Conservation (phyloP, 768 basidiomycete species). For the Rickenella mellea region DNA sequence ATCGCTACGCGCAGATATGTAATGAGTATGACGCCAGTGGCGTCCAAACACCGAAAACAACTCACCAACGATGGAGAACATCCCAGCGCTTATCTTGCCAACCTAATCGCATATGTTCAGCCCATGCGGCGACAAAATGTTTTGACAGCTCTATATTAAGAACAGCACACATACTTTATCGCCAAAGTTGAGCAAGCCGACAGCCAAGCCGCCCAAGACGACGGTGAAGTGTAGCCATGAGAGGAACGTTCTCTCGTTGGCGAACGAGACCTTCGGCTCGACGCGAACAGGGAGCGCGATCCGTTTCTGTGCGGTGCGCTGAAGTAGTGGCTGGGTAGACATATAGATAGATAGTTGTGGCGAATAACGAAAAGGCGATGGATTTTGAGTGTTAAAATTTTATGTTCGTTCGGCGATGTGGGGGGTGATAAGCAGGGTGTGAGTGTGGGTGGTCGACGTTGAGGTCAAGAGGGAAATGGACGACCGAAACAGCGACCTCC, state of each 20-base stretch:
- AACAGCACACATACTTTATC: slow-evolving; percentile 59
- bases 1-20: no score
- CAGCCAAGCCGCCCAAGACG: slow-evolving; percentile 91
- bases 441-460: no score
- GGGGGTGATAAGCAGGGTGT: no score
- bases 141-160: background rate
- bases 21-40: background rate
- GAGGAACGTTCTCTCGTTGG: slow-evolving; percentile 91
- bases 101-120: no score
- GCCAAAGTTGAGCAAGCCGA: slow-evolving; percentile 95
- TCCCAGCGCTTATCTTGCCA: slow-evolving; percentile 89
- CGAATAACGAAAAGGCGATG: no score
- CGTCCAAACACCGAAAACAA: slow-evolving; percentile 7
- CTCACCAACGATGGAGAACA: slow-evolving; percentile 92
- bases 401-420: no score
- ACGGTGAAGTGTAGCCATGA: slow-evolving; percentile 99
- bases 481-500: no score
- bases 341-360: slow-evolving; percentile 28
- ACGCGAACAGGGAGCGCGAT: slow-evolving; percentile 94
- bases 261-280: slow-evolving; percentile 92
- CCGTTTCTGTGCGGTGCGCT: slow-evolving; percentile 88
- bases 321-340: slow-evolving; percentile 97
- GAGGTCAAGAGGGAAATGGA: no score
- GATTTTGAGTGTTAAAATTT: no score
- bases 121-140: slow-evolving; percentile 1